Base-by-base conservation (phyloP, 1,139 yeast genomes). In the Protomyces gravidus region DNA sequence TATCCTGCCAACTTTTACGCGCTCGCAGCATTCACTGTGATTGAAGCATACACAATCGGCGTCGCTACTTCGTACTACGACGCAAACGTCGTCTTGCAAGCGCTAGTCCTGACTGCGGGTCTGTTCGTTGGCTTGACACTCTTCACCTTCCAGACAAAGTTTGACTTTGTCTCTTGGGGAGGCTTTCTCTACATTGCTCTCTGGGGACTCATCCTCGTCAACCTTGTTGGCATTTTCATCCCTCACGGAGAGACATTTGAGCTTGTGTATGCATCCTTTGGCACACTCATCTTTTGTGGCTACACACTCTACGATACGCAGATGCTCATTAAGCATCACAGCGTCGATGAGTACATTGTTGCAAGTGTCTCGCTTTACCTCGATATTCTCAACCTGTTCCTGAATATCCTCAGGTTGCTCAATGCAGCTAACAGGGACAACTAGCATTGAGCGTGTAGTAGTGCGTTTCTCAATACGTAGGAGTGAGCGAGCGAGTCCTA, bases 231-330 rank as follows among this genome's bases (percentile, higher is more conserved):
- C 67, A 74, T 86, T 74, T 83, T 89, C 69, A 79, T 88, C 71
- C 87, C 89, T 0, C 80, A 78, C 65, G 75, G 80, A 40, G 72
- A 78, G 23, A 74, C 77, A 28, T 71, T 80, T 52, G 89, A 86
- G 67, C 71, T 85, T 65, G 73, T 83, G 3, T 88, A 86, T 73
- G 81, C 90, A 42, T 80, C 83, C 61, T 70, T 84, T 52, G 96
- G 95, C 15, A 92, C 95, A 2, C 68, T 84, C 40, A 73, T 89
- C 5, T 89, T 89, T 72, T 77, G 86, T 23, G 80, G 84, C 6
- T 89, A 86, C 70, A 80, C 89, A 60, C 73, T 89, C 61, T 81
- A 88, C 57, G 96, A 89, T 71, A 89, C 96, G 27, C 96, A 89
- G 72, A 73, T 82, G 65, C 80, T 92, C 58, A 79, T 89, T 81